Evolutionary conservation across 139 green algal genomes (phyloP).

Genomic region (Coelastrella sp.): DNA sequence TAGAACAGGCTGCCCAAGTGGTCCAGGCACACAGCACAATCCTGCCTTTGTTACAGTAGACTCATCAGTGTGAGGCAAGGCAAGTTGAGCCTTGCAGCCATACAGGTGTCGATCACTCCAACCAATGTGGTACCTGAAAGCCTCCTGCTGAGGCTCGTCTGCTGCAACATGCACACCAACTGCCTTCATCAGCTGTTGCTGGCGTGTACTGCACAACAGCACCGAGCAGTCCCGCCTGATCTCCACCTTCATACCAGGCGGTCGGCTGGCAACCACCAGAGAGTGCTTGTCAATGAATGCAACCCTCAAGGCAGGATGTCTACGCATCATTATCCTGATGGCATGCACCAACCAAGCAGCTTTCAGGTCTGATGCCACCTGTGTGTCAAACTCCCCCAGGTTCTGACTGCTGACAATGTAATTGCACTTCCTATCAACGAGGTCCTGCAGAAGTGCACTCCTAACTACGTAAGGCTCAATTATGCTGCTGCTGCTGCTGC

Average conservation of each 20-base stretch:
- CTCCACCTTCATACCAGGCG: background rate
- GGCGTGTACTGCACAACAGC: conserved; percentile 3
- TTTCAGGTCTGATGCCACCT: conserved; percentile 58
- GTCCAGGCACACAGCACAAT: no score
- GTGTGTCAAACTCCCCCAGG: conserved; percentile 63
- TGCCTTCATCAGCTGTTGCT: background rate
- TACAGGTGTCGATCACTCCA: no score
- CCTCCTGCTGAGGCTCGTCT: background rate
- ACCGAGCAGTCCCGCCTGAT: conserved; percentile 13
- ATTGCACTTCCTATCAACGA: conserved; percentile 77
- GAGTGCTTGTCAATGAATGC: conserved; percentile 67
- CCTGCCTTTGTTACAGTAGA: no score
- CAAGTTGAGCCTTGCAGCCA: no score
- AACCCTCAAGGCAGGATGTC: conserved; percentile 69
- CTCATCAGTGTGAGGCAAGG: no score
- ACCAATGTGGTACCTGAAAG: background rate
- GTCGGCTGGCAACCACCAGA: background rate
- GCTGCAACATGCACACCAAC: background rate
- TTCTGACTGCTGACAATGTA: conserved; percentile 74
- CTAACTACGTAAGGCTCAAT: background rate
- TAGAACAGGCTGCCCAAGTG: background rate
- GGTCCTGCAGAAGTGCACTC: conserved; percentile 52
- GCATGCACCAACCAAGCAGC: conserved; percentile 56
- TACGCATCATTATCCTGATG: conserved; percentile 54
- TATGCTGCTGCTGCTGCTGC: background rate